Evolutionary conservation across 225 moss, liverwort and hornwort species (phyloP), one percentile per base, ranked within the genome.

Genomic region (Physcomitrellopsis africana): DNA sequence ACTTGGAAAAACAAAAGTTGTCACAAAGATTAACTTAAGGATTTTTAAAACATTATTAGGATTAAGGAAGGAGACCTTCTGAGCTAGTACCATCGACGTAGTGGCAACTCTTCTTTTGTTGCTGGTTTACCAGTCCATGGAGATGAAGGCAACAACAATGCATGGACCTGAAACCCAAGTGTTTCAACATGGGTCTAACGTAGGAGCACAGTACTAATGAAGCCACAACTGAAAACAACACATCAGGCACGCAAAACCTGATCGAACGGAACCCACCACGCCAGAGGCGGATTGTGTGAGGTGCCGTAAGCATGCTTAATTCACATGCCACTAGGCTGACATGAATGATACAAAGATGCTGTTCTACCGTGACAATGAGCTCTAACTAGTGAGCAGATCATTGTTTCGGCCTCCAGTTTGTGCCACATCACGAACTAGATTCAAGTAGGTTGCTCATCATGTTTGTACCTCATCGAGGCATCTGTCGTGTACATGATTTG

Each of bases 381-480:
- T 70, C 59, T 20, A 19, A 26, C 3, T 12, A 63, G 66, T 49
- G 44, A 19, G 51, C 15, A 10, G 15, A 53, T 37, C 24, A 61
- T 55, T 62, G 46, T 24, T 22, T 52, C 60, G 42, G 37, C 11
- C 8, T 19, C 9, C 22, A 16, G 49, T 47, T 11, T 67, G 32
- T 1, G 8, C 51, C 51, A 5, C 51, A 51, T 13, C 5, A 45
- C 14, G 22, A 17, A 66, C 15, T 43, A 23, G 65, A 69, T 15
- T 29, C 54, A 69, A 65, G 70, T 82, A 82, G 70, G 74, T 76
- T 57, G 80, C 72, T 64, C 80, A 80, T 64, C 68, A 11, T 45
- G 32, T 68, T 79, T 32, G 73, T 67, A 67, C 79, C 32, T 37
- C 32, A 62, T 32, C 54, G 62, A 63, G 32, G 23, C 32, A 37